Evolutionary conservation across 257 asterid species (phyloP), one percentile per base, ranked within the genome.

Genomic region (Solanum pennellii): DNA sequence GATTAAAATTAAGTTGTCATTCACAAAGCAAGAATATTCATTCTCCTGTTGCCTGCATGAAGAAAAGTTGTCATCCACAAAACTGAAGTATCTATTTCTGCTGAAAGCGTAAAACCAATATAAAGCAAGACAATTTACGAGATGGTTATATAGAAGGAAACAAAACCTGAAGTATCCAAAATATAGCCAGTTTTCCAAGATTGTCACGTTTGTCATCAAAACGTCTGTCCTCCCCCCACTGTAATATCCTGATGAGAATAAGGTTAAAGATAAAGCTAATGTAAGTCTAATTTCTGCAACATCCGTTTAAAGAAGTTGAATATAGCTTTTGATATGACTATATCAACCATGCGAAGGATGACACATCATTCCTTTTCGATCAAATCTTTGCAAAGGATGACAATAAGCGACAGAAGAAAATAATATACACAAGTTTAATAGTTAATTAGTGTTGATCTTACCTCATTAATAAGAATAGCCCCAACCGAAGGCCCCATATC

Each of bases 211-310:
- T 97, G 87, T 93, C 93, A 88, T 97, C 99, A 88, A 97, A 96
- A 82, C 99, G 96, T 7, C 92, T 95, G 91, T 97, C 99, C 93
- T 97, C 99, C 65, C 99, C 99, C 99, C 99, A 97, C 88, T 90
- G 93, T 86, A 96, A 77, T 87, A 97, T 96, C 93, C 99, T 97
- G 87, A 71, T 62, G 86, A 45, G 86, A 89, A 82, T 37, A 65
- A 86, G 6, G 86, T 74, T 23, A 73, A 27, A 29, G 75, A 41
- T 72, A 71, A 56, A 21, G 62, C 87, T 56, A 42, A 65, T 12
- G 65, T 66, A 47, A 47, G 31, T 69, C 9, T 39, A 39, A 39
- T 39, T 39, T 39, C 42, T 39, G 42, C 42, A 39, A 39, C 9
- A 39, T 7, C 42, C 42, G 9, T 39, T 39, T 39, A 39, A 39